Base-by-base conservation (phyloP, 2,329 filamentous ascomycete genomes). In the Dryadomyces sulphureus region DNA sequence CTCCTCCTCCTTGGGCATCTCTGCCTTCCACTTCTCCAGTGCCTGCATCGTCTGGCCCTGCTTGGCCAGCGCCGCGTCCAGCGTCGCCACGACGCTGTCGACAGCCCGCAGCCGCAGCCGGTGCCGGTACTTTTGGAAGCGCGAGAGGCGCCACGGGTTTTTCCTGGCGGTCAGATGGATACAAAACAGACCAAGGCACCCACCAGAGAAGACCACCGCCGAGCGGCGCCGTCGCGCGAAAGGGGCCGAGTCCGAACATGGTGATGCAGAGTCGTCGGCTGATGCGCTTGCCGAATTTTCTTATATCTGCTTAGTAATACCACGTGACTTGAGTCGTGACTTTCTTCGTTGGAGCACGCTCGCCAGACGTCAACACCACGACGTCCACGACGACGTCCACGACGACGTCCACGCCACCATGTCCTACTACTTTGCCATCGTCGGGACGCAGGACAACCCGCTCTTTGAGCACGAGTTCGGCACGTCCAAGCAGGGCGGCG, bases 381-480 rank as follows among this genome's bases (percentile, higher is more conserved):
- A n/a, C 27, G 27, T 30, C 14, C 27, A 7, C 27, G 27, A 30
- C 27, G 27, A 30, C 19, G 19, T 34, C 27, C 17, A 34, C 12
- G 20, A 22, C 36, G 4, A 38, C 12, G 9, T 20, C 35, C 36
- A 8, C 36, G 3, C 19, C 36, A 19, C n/a, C 53, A 96, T 96
- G 92, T 95, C 89, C 50, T 98, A 96, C 73, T 95, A 95, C 70
- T 96, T 98, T 67, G 85, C 85, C 60, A 94, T 98, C 55, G 79
- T 98, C 62, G 92, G 89, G 59, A 93, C 88, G 20, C 85, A 87
- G 57, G 92, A 98, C 69, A 93, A 90, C 60, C 90, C 92, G 30
- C 77, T 98, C 54, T 98, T 96, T 68, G 90, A 94, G 67, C 79
- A 93, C 65, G 89, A 94, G 60, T 98, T 98, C 62, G 92, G 92